Percentiles rank a stretch among this genome's conserved stretches.
Evolutionary conservation across 1,284 basidiomycete genomes (phyloP).

Genomic region (Paramarasmius palmivorus): DNA sequence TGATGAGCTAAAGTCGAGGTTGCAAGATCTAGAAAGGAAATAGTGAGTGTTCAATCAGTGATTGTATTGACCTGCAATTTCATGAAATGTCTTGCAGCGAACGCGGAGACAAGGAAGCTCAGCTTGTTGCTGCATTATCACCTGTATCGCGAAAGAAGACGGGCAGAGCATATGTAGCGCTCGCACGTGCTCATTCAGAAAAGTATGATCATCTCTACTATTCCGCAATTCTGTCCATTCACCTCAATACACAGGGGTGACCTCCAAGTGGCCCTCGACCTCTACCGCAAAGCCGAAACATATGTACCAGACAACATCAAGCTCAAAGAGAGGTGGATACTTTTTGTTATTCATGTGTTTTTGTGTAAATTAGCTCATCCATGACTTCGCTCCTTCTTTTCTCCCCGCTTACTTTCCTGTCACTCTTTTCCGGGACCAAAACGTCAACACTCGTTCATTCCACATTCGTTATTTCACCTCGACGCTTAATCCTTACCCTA

Average conservation of each 20-base stretch:
- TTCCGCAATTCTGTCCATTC: slow-evolving; percentile 1
- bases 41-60: slow-evolving; percentile 46
- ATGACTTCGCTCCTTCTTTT: background rate
- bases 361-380: slow-evolving; percentile 4
- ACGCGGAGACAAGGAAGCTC: slow-evolving; percentile 55
- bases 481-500: slow-evolving; percentile 24
- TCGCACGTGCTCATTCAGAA: slow-evolving; percentile 74
- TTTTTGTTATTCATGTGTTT: slow-evolving; percentile 54
- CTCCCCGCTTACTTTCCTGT: background rate
- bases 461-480: background rate
- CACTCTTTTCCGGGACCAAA: too few species aligned
- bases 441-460: background rate
- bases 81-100: slow-evolving; percentile 55
- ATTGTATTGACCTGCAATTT: background rate
- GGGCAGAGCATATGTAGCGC: slow-evolving; percentile 71
- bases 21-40: slow-evolving; percentile 70
- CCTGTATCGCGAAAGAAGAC: slow-evolving; percentile 75
- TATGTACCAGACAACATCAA: slow-evolving; percentile 80
- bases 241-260: slow-evolving; percentile 52
- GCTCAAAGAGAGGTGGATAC: slow-evolving; percentile 80
- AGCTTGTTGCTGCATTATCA: slow-evolving; percentile 61
- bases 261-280: slow-evolving; percentile 67
- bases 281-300: slow-evolving; percentile 72
- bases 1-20: slow-evolving; percentile 58
- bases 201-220: slow-evolving; percentile 46